Base-by-base conservation (phyloP, 106 monocot species). In the Acorus calamus region DNA sequence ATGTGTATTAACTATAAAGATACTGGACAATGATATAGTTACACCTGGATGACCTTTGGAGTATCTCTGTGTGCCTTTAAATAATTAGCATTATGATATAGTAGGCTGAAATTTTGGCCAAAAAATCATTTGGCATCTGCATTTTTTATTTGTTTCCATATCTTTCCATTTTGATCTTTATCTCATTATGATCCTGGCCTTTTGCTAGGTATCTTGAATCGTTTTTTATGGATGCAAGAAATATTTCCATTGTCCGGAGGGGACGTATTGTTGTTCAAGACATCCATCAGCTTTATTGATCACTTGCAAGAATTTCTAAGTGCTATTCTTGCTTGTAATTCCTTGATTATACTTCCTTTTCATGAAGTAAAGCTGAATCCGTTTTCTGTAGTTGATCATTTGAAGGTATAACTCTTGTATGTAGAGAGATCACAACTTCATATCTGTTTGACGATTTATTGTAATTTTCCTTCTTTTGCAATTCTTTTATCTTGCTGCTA, bases 191-290 rank as follows among this genome's bases (percentile, higher is more conserved):
- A 28, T 28, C 28, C 28, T 28, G 28, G 28, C 28, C 28, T 28
- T 28, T 28, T 28, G 28, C 63, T 68, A 96, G 87, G 94, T 62
- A 81, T 96, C 64, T 44, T 85, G 12, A 96, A 96, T 66, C 82
- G 90, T n/a, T 96, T 79, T 87, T 71, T 56, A 65, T 96, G 90
- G 94, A 90, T 90, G 87, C 86, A 96, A 83, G 68, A 80, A 47
- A 61, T 57, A 52, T 73, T 63, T 68, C 87, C 94, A 2, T 44
- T 85, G 14, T 52, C 48, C 9, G 47, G 58, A 59, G 75, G 75
- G 49, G 94, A 90, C 60, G 44, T 80, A 71, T 67, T 90, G 52
- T 67, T 96, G 66, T 96, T 96, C 82, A 96, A 96, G 73, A 96
- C 87, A 56, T 78, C 94, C 3, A 69, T 79, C 48, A 82, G 87